Base-by-base conservation (phyloP, 1,284 basidiomycete species). In the Apiotrichum akiyoshidainum region DNA sequence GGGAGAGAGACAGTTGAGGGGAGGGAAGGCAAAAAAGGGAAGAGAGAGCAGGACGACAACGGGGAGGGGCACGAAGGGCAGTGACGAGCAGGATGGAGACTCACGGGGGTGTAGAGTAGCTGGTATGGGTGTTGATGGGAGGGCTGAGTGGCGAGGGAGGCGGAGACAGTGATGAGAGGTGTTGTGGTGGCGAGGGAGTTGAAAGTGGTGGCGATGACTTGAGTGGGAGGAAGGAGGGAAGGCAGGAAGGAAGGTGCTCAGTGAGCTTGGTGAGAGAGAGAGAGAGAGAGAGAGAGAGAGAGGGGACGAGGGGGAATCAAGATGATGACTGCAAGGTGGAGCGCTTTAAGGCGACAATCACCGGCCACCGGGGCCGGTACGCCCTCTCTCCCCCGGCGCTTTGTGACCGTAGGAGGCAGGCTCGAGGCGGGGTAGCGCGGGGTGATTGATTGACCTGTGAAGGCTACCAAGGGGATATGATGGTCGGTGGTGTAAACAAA, bases 21-120 rank as follows among this genome's bases (percentile, higher is more conserved):
- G 37, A 37, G 37, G 37, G 37, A 37, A 37, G 37, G 37, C 37
- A 37, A 11, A 11, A 14, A 33, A 46, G 22, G 44, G 40, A 44
- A 37, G 19, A 26, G 11, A 47, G 31, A 47, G 31, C 4, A 31
- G 46, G 14, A 47, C 3, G 26, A 5, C 7, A 16, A 47, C n/a
- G 42, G 37, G 52, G 52, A 31, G 14, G 34, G 35, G 55, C 54
- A 55, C 45, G 41, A 46, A 44, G 13, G 54, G 44, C 2, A 10
- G 12, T 5, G 12, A 10, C 5, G 37, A 11, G 11, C 5, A 19
- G 9, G 46, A n/a, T 3, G 40, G 19, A 21, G 42, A 12, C 10
- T 44, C 19, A 14, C 13, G 21, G 35, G 5, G 17, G 26, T 37
- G 45, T 46, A 31, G 56, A 45, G 22, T 7, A 21, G 19, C 6